These are phyloP conservation scores for Ophiostoma perfectum DNA, from an alignment of 2,329 filamentous ascomycete species.

Conservation along the genomic window DNA sequence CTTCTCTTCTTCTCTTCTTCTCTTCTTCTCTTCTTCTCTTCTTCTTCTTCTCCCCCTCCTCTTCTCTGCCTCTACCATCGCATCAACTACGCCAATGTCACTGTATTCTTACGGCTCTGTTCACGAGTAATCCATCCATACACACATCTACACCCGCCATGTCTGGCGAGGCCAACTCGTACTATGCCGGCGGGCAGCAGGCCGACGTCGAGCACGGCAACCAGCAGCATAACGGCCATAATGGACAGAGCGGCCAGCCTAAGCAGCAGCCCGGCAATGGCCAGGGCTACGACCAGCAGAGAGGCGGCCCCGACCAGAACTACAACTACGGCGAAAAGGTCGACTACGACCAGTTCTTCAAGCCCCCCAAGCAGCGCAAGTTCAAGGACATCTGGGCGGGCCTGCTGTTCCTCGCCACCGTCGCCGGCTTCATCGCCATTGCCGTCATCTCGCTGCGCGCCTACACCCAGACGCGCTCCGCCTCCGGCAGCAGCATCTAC, in stretches of 20 bases:
- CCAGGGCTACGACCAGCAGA: neutral
- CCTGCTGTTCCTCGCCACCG: constrained; percentile 46
- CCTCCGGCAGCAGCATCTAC: constrained; percentile 70
- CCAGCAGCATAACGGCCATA: neutral
- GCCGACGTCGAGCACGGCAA: constrained; percentile 10
- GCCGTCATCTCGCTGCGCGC: constrained; percentile 25
- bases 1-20: neutral
- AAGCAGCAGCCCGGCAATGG: neutral
- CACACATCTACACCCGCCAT: constrained; percentile 9
- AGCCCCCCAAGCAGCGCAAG: constrained; percentile 68
- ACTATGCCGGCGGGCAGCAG: constrained; percentile 19
- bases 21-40: neutral
- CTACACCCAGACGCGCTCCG: constrained; percentile 46
- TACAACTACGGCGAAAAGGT: constrained; percentile 5
- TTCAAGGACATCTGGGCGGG: constrained; percentile 90
- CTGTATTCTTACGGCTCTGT: neutral
- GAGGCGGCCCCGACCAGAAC: neutral
- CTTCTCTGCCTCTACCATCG: neutral
- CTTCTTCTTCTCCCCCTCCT: neutral
- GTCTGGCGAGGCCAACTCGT: constrained; percentile 23
- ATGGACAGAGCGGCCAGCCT: neutral
- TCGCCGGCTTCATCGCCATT: constrained; percentile 26
- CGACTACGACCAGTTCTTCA: constrained; percentile 74
- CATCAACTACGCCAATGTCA: neutral
- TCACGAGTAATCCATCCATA: neutral